Evolutionary conservation across 2,329 filamentous ascomycete genomes (phyloP).

Genomic region (Delphinella strobiligena): DNA sequence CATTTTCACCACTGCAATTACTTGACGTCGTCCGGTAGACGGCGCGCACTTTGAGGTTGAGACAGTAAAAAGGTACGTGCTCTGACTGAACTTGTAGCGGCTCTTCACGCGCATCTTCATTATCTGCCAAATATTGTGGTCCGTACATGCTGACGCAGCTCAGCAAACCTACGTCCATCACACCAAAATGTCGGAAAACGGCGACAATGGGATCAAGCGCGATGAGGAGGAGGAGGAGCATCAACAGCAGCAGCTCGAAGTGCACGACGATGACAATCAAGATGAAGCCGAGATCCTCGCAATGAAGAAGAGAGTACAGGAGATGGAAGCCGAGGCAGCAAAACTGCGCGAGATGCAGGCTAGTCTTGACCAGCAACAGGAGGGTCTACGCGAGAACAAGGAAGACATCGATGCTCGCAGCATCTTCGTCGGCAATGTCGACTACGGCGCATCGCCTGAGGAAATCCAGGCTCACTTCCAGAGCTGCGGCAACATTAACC

Average conservation of each 20-base stretch:
- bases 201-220: conserved; percentile 15
- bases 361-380: conserved; percentile 67
- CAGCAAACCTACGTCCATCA: too few species aligned
- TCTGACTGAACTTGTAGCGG: too few species aligned
- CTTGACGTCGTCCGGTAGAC: too few species aligned
- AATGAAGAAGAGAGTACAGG: conserved; percentile 42
- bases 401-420: conserved; percentile 91
- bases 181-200: conserved; percentile 15
- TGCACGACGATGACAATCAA: conserved; percentile 18
- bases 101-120: too few species aligned
- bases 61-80: too few species aligned
- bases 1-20: too few species aligned
- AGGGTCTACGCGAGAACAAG: conserved; percentile 79
- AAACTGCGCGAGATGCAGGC: conserved; percentile 45
- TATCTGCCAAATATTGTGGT: too few species aligned
- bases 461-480: conserved; percentile 98
- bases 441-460: conserved; percentile 92
- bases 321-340: conserved; percentile 47
- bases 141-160: too few species aligned
- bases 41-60: too few species aligned
- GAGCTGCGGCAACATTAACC: conserved; percentile 92
- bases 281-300: conserved; percentile 33
- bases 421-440: conserved; percentile 97
- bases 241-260: conserved; percentile 11
- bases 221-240: conserved; percentile 13